Conservation (phyloP, 1,284 basidiomycete genomes). For the Apiotrichum domesticum region DNA sequence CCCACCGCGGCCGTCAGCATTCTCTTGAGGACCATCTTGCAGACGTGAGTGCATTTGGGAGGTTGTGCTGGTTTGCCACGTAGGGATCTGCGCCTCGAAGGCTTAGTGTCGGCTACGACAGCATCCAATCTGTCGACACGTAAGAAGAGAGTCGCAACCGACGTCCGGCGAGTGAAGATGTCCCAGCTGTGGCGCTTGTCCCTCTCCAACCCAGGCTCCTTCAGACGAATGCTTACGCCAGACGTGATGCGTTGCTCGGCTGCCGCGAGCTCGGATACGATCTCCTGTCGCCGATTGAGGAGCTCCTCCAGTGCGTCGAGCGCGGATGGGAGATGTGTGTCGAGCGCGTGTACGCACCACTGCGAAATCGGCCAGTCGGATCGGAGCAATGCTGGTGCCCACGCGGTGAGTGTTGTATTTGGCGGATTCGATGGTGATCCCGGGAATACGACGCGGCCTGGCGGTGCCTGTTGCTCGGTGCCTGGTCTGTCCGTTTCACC, state of each 20-base stretch:
- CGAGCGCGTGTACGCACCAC: neutral
- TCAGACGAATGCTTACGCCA: neutral
- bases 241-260: neutral
- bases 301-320: neutral
- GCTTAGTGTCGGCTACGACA: too few species aligned
- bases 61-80: neutral
- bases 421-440: too few species aligned
- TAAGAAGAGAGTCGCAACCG: neutral
- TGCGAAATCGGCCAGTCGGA: neutral
- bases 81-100: neutral
- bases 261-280: neutral
- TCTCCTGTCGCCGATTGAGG: neutral
- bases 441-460: neutral
- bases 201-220: neutral
- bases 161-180: neutral
- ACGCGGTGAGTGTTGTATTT: neutral
- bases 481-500: neutral
- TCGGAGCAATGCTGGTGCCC: neutral
- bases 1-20: neutral
- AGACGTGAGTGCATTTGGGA: neutral
- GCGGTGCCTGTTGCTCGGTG: neutral
- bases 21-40: neutral
- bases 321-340: neutral
- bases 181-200: conserved; percentile 1
- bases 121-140: neutral